Conservation (phyloP, 2,329 filamentous ascomycete species). For the Apiospora sp. region DNA sequence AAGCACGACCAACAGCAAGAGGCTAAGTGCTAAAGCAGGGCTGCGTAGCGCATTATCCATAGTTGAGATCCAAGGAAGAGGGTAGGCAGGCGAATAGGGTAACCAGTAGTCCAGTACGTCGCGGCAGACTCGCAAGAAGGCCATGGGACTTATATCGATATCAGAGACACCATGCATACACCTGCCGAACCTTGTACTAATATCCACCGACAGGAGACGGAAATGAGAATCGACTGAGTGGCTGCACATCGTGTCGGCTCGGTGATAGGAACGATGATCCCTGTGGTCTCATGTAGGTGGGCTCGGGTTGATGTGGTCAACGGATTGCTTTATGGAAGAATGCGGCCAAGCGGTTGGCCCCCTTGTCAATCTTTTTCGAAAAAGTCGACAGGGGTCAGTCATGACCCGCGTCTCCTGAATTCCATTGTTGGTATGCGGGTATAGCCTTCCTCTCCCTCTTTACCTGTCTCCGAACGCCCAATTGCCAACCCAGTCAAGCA, state of each 20-base stretch:
- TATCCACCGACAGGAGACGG: background rate
- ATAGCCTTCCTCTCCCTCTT: background rate
- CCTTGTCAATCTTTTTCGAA: background rate
- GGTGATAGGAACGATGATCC: background rate
- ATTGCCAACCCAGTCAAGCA: background rate
- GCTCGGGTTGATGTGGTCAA: background rate
- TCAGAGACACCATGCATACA: background rate
- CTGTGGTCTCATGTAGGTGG: background rate
- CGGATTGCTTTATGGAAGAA: background rate
- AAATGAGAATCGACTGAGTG: background rate
- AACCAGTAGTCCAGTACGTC: background rate
- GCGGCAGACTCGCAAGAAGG: background rate
- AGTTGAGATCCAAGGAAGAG: background rate
- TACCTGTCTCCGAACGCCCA: background rate
- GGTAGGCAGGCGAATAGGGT: slow-evolving; percentile 3
- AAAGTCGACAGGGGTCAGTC: background rate
- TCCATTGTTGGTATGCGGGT: slow-evolving; percentile 4
- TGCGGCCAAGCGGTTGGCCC: background rate
- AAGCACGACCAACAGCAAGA: background rate
- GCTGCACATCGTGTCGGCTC: background rate
- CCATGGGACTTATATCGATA: background rate
- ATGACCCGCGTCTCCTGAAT: background rate
- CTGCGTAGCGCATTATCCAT: background rate
- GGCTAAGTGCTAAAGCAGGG: background rate
- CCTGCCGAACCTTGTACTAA: background rate